A percentile compares a stretch with the other conserved stretches of the same genome.
Evolutionary conservation across 163 green algal genomes (phyloP).

Genomic region (Trebouxiophyceae sp.): DNA sequence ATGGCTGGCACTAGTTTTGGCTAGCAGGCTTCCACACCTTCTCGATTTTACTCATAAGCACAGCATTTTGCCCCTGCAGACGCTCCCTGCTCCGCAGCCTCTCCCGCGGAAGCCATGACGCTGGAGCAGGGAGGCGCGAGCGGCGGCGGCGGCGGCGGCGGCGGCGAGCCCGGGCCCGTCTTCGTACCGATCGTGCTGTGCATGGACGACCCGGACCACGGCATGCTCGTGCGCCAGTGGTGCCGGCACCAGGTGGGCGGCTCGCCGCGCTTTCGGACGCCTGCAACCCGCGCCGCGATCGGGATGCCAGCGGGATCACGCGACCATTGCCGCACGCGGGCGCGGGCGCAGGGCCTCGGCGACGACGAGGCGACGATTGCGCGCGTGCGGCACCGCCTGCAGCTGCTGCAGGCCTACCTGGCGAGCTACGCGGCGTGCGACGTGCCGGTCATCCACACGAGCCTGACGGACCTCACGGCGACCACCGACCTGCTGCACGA

Average conservation of each 20-base stretch:
- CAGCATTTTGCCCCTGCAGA: too few species aligned
- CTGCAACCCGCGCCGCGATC: too few species aligned
- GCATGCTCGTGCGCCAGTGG: slow-evolving; percentile 36
- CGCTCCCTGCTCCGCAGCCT: too few species aligned
- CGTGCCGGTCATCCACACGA: slow-evolving; percentile 50
- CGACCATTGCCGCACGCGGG: too few species aligned
- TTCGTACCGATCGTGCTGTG: slow-evolving; percentile 63
- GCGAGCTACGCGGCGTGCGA: slow-evolving; percentile 28
- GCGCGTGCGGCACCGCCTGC: slow-evolving; percentile 20
- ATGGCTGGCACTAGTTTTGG: too few species aligned
- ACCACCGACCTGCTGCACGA: slow-evolving; percentile 64
- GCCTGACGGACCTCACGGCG: slow-evolving; percentile 35
- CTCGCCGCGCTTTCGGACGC: not conserved
- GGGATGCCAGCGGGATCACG: too few species aligned
- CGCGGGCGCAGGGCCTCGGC: not conserved
- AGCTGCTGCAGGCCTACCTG: slow-evolving; percentile 51
- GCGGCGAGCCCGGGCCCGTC: slow-evolving; percentile 27
- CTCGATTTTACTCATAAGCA: too few species aligned
- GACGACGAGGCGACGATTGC: not conserved
- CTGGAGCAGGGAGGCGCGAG: too few species aligned
- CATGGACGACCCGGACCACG: slow-evolving; percentile 49
- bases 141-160: too few species aligned
- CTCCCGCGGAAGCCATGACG: too few species aligned
- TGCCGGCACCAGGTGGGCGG: slow-evolving; percentile 11
- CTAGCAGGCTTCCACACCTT: too few species aligned